phyloP scores from a whole-genome alignment of 164 flowering plant species.

The Stephania yunnanensis region DNA sequence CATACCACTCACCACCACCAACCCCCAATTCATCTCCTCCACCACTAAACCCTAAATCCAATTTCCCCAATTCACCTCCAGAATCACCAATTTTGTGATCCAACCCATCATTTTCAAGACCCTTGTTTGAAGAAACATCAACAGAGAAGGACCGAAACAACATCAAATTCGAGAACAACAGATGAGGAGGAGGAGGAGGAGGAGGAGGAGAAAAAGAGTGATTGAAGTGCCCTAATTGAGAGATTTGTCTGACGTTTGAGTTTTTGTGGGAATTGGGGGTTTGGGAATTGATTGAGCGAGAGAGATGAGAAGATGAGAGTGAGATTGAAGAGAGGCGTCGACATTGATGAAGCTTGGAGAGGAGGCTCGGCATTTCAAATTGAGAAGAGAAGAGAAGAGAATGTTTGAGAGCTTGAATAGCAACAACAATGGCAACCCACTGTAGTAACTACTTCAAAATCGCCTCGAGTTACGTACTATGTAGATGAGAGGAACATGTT shows the following conservation, averaged over 20 bases:
- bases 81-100: not conserved
- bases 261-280: conserved; percentile 13
- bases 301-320: not conserved
- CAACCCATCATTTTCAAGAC: conserved; percentile 7
- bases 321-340: conserved; percentile 1
- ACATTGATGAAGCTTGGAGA: conserved; percentile 7
- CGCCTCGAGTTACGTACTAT: too few relatives aligned
- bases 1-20: conserved; percentile 25
- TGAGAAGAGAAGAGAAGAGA: too few relatives aligned
- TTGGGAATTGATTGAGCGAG: conserved; percentile 12
- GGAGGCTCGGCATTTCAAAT: not conserved
- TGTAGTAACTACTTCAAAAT: too few relatives aligned
- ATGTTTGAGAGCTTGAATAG: not conserved
- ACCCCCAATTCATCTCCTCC: conserved; percentile 16
- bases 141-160: conserved; percentile 18
- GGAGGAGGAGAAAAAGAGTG: not conserved
- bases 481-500: too few relatives aligned
- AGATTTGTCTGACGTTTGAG: not conserved
- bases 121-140: conserved; percentile 1
- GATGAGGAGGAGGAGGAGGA: too few relatives aligned
- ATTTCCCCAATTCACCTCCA: conserved; percentile 8
- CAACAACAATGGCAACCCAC: not conserved
- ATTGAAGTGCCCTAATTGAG: not conserved
- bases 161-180: not conserved
- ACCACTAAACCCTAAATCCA: conserved; percentile 14